Evolutionary conservation across 331 rosid species (phyloP).

Genomic region (Telfairia occidentalis): DNA sequence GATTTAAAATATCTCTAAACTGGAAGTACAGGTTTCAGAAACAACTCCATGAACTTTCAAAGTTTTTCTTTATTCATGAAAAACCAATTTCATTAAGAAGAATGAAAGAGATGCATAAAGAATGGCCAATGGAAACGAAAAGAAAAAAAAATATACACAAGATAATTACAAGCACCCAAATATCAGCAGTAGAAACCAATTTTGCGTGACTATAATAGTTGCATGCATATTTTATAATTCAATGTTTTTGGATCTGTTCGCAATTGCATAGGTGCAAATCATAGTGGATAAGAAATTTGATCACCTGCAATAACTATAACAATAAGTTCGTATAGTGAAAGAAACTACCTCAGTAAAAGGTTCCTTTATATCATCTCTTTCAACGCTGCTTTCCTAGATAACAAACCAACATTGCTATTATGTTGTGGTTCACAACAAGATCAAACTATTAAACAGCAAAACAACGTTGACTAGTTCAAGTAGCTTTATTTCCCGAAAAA

Average conservation of each 20-base stretch:
- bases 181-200: background rate
- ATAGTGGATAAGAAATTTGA: background rate
- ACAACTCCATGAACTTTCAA: background rate
- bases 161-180: background rate
- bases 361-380: slow-evolving; percentile 82
- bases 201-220: background rate
- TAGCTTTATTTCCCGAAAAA: slow-evolving; percentile 3
- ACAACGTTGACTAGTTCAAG: slow-evolving; percentile 2
- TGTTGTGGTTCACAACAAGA: background rate
- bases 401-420: slow-evolving; percentile 17
- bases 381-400: slow-evolving; percentile 83
- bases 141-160: background rate
- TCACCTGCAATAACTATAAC: slow-evolving; percentile 14
- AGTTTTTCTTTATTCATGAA: background rate
- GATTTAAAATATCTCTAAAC: background rate
- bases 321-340: slow-evolving; percentile 12
- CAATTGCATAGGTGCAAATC: background rate
- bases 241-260: background rate
- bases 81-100: background rate
- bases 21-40: background rate
- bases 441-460: background rate
- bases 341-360: slow-evolving; percentile 81
- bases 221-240: background rate
- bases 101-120: background rate
- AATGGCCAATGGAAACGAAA: background rate